Evolutionary conservation across 306 rosid genomes (phyloP), one percentile per base, ranked within the genome.

Genomic region (Clitoria ternatea): DNA sequence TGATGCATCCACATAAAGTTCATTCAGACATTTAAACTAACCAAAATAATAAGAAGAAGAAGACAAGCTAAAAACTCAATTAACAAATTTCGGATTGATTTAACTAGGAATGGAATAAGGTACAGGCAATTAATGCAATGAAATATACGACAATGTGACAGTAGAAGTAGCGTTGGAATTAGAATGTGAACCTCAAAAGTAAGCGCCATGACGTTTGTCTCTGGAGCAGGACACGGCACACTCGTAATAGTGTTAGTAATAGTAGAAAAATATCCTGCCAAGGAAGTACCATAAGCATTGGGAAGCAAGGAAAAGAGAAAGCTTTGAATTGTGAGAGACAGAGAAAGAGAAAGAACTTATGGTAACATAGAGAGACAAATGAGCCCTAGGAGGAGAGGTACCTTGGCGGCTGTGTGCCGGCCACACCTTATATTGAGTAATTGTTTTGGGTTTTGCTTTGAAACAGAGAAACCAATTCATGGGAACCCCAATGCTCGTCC

Each of bases 181-280:
- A 9, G 37, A 69, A 57, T 26, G 6, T 42, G 12, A 56, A 92
- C 98, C 98, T 92, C 97, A 30, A 92, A 92, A 59, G 84, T 81
- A 79, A 90, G 97, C 53, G 98, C 90, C 98, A 92, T 86, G 2
- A 26, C 32, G 45, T 63, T 75, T n/a, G 66, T 65, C 9, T 29
- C 0, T 3, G 79, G 20, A 80, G 57, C 66, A 23, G 59, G 4
- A 64, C 23, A 29, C 0, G 4, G 35, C 6, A 30, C 48, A 32
- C 36, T 15, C 2, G 24, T 5, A 64, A 56, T 20, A 2, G 65
- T 8, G 2, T 1, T 60, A 15, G 50, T n/a, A 36, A n/a, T n/a
- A n/a, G n/a, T n/a, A n/a, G n/a, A n/a, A n/a, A n/a, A n/a, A n/a
- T 39, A 23, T 63, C 66, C 80, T 76, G 72, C 14, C 17, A 30